Conservation (phyloP, 495 filamentous ascomycete genomes). For the Rusavskia elegans region DNA sequence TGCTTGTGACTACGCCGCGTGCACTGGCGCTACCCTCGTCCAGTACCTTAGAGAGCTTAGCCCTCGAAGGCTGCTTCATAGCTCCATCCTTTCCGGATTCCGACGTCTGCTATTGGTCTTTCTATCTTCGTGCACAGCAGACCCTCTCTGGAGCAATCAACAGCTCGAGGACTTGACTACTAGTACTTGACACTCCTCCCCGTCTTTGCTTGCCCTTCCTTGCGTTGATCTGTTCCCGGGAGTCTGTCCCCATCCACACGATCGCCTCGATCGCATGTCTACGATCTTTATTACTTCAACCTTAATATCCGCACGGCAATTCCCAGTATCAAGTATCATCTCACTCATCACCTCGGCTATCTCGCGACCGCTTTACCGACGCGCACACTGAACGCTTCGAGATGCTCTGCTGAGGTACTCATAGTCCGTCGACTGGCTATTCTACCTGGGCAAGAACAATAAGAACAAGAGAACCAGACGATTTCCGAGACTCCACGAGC, state of each 20-base stretch:
- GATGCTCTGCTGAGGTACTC: background rate
- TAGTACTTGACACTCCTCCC: background rate
- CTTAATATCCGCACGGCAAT: background rate
- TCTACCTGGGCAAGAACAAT: too few species aligned
- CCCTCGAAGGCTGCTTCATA: background rate
- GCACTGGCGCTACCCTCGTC: background rate
- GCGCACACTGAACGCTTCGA: too few species aligned
- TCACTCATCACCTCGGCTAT: background rate
- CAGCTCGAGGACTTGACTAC: background rate
- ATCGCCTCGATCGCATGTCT: too few species aligned
- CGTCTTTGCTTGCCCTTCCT: background rate
- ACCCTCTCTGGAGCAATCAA: background rate
- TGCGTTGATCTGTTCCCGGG: background rate
- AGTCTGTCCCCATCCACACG: background rate
- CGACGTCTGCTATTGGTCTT: background rate
- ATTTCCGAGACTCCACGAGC: too few species aligned
- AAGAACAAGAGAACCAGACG: too few species aligned
- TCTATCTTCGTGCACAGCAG: background rate
- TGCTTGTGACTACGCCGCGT: background rate
- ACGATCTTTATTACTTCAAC: background rate
- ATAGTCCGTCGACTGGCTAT: background rate
- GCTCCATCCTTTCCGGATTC: background rate
- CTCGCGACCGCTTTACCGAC: background rate
- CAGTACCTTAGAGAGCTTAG: too few species aligned
- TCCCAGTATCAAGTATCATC: background rate